These are phyloP conservation scores for Solanum hybrid DNA, from an alignment of 305 asterid species.

Conservation along the genomic window DNA sequence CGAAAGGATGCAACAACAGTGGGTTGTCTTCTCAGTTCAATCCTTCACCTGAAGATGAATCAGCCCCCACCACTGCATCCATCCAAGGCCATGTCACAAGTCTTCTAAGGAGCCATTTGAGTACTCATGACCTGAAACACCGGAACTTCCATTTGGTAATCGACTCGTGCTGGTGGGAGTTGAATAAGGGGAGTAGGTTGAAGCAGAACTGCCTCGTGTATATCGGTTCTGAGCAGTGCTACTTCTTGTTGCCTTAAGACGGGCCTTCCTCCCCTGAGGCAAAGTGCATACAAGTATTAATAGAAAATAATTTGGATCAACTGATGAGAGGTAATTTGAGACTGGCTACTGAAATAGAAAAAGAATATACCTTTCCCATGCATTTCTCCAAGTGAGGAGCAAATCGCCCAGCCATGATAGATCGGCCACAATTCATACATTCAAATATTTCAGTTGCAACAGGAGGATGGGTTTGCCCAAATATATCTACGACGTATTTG, in stretches of 20 bases:
- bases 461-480: constrained; percentile 87
- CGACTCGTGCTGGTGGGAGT: constrained; percentile 33
- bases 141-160: constrained; percentile 37
- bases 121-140: constrained; percentile 32
- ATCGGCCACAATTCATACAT: constrained; percentile 87
- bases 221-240: constrained; percentile 60
- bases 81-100: constrained; percentile 15
- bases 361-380: constrained; percentile 84
- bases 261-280: constrained; percentile 85
- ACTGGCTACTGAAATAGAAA: neutral
- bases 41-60: neutral
- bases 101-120: constrained; percentile 43
- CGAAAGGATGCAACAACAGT: neutral
- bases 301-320: neutral
- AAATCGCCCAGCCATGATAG: constrained; percentile 74
- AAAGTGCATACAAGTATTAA: neutral
- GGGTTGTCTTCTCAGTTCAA: neutral
- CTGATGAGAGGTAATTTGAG: neutral
- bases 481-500: constrained; percentile 79
- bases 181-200: constrained; percentile 30
- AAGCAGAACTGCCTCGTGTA: constrained; percentile 44
- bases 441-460: constrained; percentile 74
- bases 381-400: constrained; percentile 99
- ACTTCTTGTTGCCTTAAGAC: constrained; percentile 75
- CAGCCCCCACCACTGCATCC: neutral